Evolutionary conservation across 163 green algal genomes (phyloP).

Genomic region (Scenedesmus sp.): DNA sequence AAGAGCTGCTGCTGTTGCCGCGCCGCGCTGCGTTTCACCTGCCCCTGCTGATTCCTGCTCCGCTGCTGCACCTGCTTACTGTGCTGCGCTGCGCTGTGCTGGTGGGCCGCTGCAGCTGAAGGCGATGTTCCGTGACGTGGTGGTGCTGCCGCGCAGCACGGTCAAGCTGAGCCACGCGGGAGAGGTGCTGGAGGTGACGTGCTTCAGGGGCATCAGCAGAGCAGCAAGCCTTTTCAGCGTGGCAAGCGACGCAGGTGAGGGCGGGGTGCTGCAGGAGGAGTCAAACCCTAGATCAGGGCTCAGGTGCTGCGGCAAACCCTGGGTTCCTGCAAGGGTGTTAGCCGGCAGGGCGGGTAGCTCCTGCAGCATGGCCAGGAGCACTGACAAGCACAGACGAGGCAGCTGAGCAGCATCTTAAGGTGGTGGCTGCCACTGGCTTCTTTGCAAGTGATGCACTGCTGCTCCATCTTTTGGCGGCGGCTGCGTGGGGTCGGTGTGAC

Average conservation of each 20-base stretch:
- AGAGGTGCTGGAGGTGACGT: conserved; percentile 58
- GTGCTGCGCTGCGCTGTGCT: background rate
- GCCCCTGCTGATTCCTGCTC: too few species aligned
- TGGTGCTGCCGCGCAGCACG: conserved; percentile 50
- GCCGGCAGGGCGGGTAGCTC: background rate
- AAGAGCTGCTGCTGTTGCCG: too few species aligned
- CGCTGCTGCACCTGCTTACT: background rate
- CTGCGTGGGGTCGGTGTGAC: too few species aligned
- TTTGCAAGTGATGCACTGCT: too few species aligned
- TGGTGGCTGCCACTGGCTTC: too few species aligned
- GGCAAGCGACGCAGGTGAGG: conserved; percentile 46
- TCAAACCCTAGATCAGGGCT: background rate
- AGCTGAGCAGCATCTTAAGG: background rate
- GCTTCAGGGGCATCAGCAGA: conserved; percentile 54
- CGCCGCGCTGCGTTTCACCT: too few species aligned
- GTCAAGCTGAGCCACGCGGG: conserved; percentile 48
- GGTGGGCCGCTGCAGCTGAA: conserved; percentile 24
- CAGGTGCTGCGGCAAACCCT: background rate
- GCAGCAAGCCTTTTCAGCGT: conserved; percentile 28
- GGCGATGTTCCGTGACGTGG: background rate
- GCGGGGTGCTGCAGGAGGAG: background rate
- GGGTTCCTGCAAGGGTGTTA: background rate
- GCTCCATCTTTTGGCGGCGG: too few species aligned
- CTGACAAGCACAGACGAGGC: background rate
- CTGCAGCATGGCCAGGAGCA: background rate